Evolutionary conservation across 2,329 filamentous ascomycete species (phyloP).

Genomic region (Colletotrichum camelliae): DNA sequence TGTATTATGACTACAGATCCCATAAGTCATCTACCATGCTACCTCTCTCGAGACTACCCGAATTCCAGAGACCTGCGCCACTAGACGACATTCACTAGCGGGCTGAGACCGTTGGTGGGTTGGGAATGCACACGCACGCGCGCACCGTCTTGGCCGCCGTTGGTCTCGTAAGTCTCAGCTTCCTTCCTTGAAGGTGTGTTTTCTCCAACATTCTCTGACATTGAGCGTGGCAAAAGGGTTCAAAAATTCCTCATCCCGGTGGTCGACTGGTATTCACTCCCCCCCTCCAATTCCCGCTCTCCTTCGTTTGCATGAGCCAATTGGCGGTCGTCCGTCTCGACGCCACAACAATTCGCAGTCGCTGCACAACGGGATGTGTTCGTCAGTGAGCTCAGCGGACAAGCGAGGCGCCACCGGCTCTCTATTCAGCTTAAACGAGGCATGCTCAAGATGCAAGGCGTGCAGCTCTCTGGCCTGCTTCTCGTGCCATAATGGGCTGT

Average conservation of each 20-base stretch:
- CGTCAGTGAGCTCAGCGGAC: neutral
- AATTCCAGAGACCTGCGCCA: neutral
- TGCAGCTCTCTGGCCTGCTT: neutral
- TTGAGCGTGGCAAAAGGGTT: neutral
- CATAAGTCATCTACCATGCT: neutral
- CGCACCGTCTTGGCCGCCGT: neutral
- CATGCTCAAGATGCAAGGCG: neutral
- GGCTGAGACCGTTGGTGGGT: neutral
- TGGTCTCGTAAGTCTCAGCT: constrained; percentile 13
- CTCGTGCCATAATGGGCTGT: neutral
- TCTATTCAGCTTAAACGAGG: neutral
- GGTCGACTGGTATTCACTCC: neutral
- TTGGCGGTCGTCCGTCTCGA: neutral
- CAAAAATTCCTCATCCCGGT: neutral
- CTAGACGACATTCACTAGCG: neutral
- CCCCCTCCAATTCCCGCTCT: neutral
- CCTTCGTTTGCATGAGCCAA: neutral
- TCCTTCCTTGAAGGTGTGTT: constrained; percentile 16
- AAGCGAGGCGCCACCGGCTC: neutral
- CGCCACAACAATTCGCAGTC: neutral
- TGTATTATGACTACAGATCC: neutral
- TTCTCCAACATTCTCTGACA: neutral
- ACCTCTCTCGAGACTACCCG: neutral
- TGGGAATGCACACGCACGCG: constrained; percentile 7
- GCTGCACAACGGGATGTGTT: neutral